A percentile compares a stretch with the other conserved stretches of the same genome.
These are phyloP conservation scores for Fusarium tuaranense DNA, from an alignment of 2,329 filamentous ascomycete species.

Conservation along the genomic window DNA sequence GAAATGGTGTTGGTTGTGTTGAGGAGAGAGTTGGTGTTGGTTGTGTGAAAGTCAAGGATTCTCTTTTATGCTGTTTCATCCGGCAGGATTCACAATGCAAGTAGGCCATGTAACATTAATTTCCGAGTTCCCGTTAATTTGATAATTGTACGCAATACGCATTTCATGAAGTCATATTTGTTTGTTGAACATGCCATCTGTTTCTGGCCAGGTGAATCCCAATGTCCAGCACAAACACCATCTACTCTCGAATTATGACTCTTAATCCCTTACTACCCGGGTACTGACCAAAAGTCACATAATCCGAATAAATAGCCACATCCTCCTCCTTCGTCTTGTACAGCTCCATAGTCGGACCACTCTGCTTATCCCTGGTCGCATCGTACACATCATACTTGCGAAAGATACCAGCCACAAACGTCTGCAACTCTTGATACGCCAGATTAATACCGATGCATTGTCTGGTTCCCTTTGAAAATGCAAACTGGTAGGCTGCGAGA, in stretches of 20 bases:
- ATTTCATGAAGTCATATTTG: neutral
- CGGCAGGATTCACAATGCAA: neutral
- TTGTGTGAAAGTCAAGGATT: neutral
- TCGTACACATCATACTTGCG: conserved; percentile 34
- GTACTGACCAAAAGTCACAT: conserved; percentile 19
- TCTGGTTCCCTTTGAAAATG: conserved; percentile 31
- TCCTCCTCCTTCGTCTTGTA: conserved; percentile 29
- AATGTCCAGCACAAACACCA: too few species aligned
- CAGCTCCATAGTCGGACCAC: conserved; percentile 31
- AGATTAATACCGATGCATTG: conserved; percentile 38
- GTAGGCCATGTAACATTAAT: neutral
- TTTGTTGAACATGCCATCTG: neutral
- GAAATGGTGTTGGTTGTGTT: neutral
- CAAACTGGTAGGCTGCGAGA: conserved; percentile 15
- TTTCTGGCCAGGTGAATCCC: neutral
- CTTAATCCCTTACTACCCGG: conserved; percentile 26
- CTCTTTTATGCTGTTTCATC: neutral
- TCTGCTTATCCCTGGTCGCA: neutral
- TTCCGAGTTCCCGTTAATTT: neutral
- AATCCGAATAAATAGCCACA: conserved; percentile 27
- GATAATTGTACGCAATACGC: neutral
- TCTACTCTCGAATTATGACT: conserved; percentile 16
- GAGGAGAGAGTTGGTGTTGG: neutral
- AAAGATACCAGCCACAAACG: conserved; percentile 32
- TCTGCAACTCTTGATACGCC: conserved; percentile 36